Base-by-base conservation (phyloP, 768 basidiomycete genomes). In the Wakefieldia striispora region DNA sequence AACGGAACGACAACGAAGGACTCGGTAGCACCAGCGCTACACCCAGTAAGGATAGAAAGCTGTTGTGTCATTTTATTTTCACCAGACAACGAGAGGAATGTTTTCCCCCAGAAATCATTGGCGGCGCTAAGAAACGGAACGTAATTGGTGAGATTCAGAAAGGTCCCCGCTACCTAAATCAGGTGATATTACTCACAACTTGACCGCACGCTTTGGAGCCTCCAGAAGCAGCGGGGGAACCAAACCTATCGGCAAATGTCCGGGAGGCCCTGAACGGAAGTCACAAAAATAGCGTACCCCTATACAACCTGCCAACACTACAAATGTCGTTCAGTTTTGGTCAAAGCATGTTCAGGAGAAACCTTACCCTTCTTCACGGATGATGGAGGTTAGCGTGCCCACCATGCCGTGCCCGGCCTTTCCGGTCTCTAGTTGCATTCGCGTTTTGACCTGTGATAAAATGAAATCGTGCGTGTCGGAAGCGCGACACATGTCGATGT, bases 141-240 rank as follows among this genome's bases (percentile, higher is more conserved):
- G 23, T 11, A 8, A 27, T 36, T 7, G 33, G 24, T 53, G 34
- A 59, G 45, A 45, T 17, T 38, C 19, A 37, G 31, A n/a, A 17
- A 40, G 12, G 14, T 21, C 16, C 6, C 33, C 33, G 33, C 16
- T 33, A 12, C 6, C 11, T 10, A 7, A 35, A 40, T 29, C 4
- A 16, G n/a, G 16, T 33, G 31, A 43, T 19, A 20, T 27, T 19
- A 73, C 83, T 54, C 56, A 88, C 88, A 90, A 91, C 79, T 98
- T 99, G 41, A 94, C 90, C 14, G 97, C 97, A 71, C 97, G 86
- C 74, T 99, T 99, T 2, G 97, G 97, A 14, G 97, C 97, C 70
- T 99, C 97, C 39, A 99, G 74, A 61, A 98, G 80, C 10, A 99
- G 70, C 16, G 97, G 97, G 10, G 97, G 93, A n/a, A 94, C 86